Evolutionary conservation across 2,329 filamentous ascomycete genomes (phyloP).

Genomic region (Nemania serpens): DNA sequence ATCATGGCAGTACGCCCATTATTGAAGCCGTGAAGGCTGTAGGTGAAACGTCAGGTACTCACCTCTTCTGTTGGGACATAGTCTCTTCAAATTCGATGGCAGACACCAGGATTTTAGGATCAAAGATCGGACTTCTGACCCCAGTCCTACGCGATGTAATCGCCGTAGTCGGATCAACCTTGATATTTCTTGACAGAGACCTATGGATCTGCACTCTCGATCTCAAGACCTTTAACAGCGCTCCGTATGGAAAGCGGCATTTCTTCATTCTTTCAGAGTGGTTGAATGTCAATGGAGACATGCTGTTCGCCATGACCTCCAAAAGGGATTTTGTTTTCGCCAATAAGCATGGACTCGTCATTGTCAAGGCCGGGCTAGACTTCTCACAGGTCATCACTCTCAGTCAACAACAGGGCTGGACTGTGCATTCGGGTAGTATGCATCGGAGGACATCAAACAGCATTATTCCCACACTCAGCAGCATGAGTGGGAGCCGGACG

Average conservation of each 20-base stretch:
- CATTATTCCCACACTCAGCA: conserved; percentile 15
- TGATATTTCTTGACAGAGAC: conserved; percentile 26
- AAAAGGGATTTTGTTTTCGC: conserved; percentile 26
- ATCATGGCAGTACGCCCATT: conserved; percentile 12
- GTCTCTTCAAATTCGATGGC: conserved; percentile 8
- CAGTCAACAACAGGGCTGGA: conserved; percentile 21
- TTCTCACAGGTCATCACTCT: conserved; percentile 28
- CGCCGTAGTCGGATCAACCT: conserved; percentile 23
- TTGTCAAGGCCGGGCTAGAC: conserved; percentile 22
- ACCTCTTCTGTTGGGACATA: conserved; percentile 21
- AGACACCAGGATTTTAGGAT: conserved; percentile 10
- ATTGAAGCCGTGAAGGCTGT: conserved; percentile 16
- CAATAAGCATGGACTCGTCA: conserved; percentile 21
- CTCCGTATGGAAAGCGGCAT: conserved; percentile 26
- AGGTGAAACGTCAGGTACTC: conserved; percentile 13
- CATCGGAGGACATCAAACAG: conserved; percentile 24
- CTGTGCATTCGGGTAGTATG: conserved; percentile 27
- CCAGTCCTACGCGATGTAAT: conserved; percentile 18
- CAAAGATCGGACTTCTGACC: conserved; percentile 17
- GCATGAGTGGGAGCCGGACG: conserved; percentile 7
- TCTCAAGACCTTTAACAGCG: conserved; percentile 21
- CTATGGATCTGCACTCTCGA: conserved; percentile 29
- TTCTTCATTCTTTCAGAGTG: conserved; percentile 29
- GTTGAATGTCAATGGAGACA: conserved; percentile 25
- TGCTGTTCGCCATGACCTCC: conserved; percentile 22